A percentile compares a stretch with the other conserved stretches of the same genome.
phyloP scores from a whole-genome alignment of 2,329 filamentous ascomycete species.

The Emergomyces orientalis region DNA sequence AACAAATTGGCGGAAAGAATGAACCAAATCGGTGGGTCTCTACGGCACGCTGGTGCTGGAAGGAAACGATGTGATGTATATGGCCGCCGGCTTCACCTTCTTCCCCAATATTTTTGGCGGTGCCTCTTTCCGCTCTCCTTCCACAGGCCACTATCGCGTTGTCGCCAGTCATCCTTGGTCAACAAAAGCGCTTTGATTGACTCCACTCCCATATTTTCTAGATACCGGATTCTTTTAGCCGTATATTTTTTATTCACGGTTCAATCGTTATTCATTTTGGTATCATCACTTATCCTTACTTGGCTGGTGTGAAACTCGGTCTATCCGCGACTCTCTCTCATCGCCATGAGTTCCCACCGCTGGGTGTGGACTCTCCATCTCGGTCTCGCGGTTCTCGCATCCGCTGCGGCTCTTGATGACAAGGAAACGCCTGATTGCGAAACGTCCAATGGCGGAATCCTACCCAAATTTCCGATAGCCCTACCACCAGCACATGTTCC shows the following conservation, averaged over 20 bases:
- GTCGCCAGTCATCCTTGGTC: background rate
- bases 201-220: slow-evolving; percentile 11
- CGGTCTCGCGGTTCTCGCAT: background rate
- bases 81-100: background rate
- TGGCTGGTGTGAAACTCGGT: background rate
- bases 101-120: background rate
- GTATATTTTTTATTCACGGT: background rate
- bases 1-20: background rate
- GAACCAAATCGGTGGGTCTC: background rate
- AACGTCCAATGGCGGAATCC: background rate
- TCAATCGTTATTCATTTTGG: background rate
- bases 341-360: background rate
- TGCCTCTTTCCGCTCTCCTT: background rate
- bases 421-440: background rate
- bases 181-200: background rate
- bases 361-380: slow-evolving; percentile 4
- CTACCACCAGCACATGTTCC: slow-evolving; percentile 10
- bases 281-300: background rate
- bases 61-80: too few relatives aligned
- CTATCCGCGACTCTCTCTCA: background rate
- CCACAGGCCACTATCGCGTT: background rate
- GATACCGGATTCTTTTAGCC: background rate
- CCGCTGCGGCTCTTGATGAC: background rate
- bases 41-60: background rate
- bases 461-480: slow-evolving; percentile 8